phyloP scores from a whole-genome alignment of 75 land plant genomes.

The Azolla pinnata region DNA sequence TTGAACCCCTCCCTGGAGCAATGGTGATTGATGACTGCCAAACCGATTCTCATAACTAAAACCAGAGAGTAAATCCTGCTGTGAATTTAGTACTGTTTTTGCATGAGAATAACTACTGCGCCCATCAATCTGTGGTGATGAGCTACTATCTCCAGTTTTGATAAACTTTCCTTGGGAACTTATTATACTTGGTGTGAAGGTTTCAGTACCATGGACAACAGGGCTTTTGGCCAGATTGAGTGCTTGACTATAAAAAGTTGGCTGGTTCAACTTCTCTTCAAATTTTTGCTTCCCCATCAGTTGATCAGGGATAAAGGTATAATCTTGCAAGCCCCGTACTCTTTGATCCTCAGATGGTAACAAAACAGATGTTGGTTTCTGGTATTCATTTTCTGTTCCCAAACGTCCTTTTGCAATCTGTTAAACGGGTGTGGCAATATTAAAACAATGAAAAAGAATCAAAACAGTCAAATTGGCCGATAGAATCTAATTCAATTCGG shows the following conservation, averaged over 20 bases:
- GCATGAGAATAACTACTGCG: slow-evolving; percentile 21
- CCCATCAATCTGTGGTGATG: slow-evolving; percentile 27
- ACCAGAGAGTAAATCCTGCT: slow-evolving; percentile 10
- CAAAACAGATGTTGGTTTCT: not conserved
- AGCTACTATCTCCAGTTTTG: slow-evolving; percentile 18
- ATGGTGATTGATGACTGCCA: slow-evolving; percentile 16
- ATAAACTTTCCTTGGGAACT: slow-evolving; percentile 14
- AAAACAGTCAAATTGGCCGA: too few relatives aligned
- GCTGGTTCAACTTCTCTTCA: slow-evolving; percentile 36
- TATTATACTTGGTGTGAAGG: slow-evolving; percentile 11
- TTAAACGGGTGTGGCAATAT: too few relatives aligned
- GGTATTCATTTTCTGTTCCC: not conserved
- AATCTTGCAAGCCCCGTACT: slow-evolving; percentile 12
- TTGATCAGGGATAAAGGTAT: slow-evolving; percentile 37
- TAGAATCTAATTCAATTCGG: too few relatives aligned
- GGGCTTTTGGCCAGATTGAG: not conserved
- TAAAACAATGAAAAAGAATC: too few relatives aligned
- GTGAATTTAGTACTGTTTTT: slow-evolving; percentile 16
- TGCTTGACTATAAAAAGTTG: slow-evolving; percentile 10
- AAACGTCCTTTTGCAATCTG: not conserved
- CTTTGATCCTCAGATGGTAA: not conserved
- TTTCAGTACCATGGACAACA: slow-evolving; percentile 28
- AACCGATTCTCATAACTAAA: slow-evolving; percentile 23
- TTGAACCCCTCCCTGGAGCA: slow-evolving; percentile 21
- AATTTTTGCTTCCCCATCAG: slow-evolving; percentile 26